Conservation (phyloP, 1,284 basidiomycete species). For the Athelia psychrophila region DNA sequence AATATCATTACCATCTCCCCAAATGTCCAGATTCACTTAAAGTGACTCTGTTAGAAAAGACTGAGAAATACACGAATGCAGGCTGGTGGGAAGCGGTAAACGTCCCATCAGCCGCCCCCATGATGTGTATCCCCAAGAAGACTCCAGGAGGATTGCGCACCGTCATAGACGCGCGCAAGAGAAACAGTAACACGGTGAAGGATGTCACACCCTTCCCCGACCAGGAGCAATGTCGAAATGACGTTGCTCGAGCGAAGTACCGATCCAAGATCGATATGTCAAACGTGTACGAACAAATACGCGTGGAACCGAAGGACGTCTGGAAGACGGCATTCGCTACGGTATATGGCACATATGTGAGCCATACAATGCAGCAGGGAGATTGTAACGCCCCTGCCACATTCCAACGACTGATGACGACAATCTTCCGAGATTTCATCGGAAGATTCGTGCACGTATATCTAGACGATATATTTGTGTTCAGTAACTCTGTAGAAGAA, state of each 20-base stretch:
- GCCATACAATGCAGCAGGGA: constrained; percentile 28
- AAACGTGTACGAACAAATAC: constrained; percentile 19
- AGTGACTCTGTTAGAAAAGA: constrained; percentile 18
- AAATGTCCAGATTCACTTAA: constrained; percentile 19
- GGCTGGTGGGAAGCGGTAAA: constrained; percentile 22
- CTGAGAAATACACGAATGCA: constrained; percentile 15
- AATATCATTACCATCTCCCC: constrained; percentile 20
- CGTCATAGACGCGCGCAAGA: constrained; percentile 16
- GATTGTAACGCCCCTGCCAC: constrained; percentile 26
- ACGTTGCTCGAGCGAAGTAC: constrained; percentile 14
- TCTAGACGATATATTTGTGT: constrained; percentile 19
- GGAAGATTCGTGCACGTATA: constrained; percentile 17
- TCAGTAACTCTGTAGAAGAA: constrained; percentile 11
- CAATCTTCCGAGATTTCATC: constrained; percentile 15
- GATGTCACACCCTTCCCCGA: constrained; percentile 24
- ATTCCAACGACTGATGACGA: constrained; percentile 20
- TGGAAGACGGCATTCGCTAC: constrained; percentile 16
- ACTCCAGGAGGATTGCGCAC: constrained; percentile 15
- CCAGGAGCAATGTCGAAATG: constrained; percentile 16
- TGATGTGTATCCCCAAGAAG: constrained; percentile 26
- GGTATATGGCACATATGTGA: constrained; percentile 17
- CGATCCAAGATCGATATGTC: constrained; percentile 12
- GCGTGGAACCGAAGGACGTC: constrained; percentile 14
- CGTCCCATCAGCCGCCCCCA: constrained; percentile 18
- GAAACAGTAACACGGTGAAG: constrained; percentile 23